Evolutionary conservation across 2,329 filamentous ascomycete genomes (phyloP).

Genomic region (Colletotrichum sp.): DNA sequence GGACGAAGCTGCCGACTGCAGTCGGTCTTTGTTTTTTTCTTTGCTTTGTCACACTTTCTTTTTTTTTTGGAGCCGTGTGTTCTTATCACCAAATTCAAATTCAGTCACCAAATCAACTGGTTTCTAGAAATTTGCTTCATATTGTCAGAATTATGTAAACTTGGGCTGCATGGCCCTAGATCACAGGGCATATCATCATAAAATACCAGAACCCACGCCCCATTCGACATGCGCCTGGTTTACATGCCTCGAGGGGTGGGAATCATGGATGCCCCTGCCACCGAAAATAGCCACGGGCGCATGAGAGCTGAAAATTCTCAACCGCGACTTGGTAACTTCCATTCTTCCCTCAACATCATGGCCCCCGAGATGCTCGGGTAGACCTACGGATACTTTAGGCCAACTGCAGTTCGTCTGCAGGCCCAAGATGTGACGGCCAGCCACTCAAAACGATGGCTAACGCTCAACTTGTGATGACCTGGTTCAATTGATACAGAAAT

Average conservation of each 20-base stretch:
- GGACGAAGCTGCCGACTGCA: neutral
- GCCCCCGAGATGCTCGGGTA: neutral
- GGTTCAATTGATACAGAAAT: no score
- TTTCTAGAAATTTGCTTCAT: neutral
- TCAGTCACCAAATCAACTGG: neutral
- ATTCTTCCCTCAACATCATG: neutral
- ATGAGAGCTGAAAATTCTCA: neutral
- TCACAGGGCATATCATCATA: neutral
- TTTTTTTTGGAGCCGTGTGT: neutral
- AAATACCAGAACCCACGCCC: neutral
- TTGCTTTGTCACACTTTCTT: no score
- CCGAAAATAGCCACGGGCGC: neutral
- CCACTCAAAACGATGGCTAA: no score
- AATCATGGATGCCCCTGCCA: no score
- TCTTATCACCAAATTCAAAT: neutral
- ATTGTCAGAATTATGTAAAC: fast-evolving
- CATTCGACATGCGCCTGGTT: neutral
- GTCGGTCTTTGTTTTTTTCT: neutral
- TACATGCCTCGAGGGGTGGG: neutral
- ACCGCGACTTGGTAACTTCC: neutral
- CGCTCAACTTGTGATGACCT: no score
- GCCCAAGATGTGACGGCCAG: no score
- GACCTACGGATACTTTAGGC: neutral
- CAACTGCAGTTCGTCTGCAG: neutral
- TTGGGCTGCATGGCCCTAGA: neutral